These are phyloP conservation scores for Xylaria acuta DNA, from an alignment of 495 filamentous ascomycete genomes.

Conservation along the genomic window DNA sequence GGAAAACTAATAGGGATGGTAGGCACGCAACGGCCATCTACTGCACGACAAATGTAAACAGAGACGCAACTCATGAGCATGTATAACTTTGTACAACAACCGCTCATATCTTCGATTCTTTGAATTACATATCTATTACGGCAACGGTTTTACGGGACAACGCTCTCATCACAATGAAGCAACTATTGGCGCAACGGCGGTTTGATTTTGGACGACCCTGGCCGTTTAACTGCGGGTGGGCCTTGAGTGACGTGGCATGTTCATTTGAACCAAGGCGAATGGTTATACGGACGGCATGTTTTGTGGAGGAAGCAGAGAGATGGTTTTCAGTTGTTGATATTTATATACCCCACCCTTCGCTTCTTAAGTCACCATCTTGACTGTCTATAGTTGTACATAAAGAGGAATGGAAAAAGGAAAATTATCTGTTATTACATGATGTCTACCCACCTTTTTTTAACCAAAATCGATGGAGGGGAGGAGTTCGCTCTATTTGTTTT, in stretches of 20 bases:
- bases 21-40: constrained; percentile 84
- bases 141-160: constrained; percentile 20
- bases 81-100: constrained; percentile 22
- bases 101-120: constrained; percentile 5
- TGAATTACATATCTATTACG: constrained; percentile 4
- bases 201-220: constrained; percentile 8
- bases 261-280: constrained; percentile 19
- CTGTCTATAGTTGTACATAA: constrained; percentile 21
- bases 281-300: constrained; percentile 16
- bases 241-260: constrained; percentile 16
- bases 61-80: constrained; percentile 50
- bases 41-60: constrained; percentile 89
- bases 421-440: neutral
- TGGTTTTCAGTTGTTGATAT: constrained; percentile 7
- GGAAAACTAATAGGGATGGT: constrained; percentile 16
- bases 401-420: constrained; percentile 18
- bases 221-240: neutral
- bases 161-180: constrained; percentile 20
- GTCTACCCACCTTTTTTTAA: no score
- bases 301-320: constrained; percentile 1
- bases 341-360: constrained; percentile 31
- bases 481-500: neutral
- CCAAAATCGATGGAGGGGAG: no score
- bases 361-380: constrained; percentile 17
- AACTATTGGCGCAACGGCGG: constrained; percentile 22